Evolutionary conservation across 2,329 filamentous ascomycete species (phyloP), one percentile per base, ranked within the genome.

Genomic region (Helicocarpus griseus): DNA sequence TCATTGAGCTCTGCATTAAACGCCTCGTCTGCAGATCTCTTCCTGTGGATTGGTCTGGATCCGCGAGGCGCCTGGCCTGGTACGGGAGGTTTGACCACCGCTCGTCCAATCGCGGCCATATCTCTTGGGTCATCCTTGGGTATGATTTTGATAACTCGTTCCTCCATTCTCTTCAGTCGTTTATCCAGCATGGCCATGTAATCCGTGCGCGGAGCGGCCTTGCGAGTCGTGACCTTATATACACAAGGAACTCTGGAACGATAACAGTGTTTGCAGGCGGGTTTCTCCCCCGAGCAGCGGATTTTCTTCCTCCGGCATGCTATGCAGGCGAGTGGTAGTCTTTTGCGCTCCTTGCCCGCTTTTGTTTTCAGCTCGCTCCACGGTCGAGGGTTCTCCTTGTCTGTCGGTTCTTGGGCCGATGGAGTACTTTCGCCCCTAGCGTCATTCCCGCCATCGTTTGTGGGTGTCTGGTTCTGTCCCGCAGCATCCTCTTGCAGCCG

Each of bases 141-240:
- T 26, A 97, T 86, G 53, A 91, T 85, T 67, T 95, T 95, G 71
- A 97, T 94, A 56, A 97, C 93, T 52, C 91, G 85, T 63, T 97
- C 91, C 69, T 98, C 93, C 93, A 97, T 97, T 52, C 91, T 79
- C 74, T 95, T 96, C 58, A 97, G 69, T 49, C 93, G 81, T 71
- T 95, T 96, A 71, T 97, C 93, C 61, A 97, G 73, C 89, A 97
- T 97, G 39, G 90, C 89, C 93, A 97, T 97, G 69, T 97, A 97
- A 69, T 97, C 93, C 17, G 93, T 97, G 49, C 93, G 80, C 2
- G 93, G 93, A 3, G 90, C 89, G 1, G 91, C 89, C 68, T 97
- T 97, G 54, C 93, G 80, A 3, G 90, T 89, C 0, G 90, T 97
- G 54, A 95, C 89, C 65, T 97, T 97, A 77, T 97, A 98, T 4